Conservation (phyloP, 495 filamentous ascomycete genomes). For the Podospora fimiseda region DNA sequence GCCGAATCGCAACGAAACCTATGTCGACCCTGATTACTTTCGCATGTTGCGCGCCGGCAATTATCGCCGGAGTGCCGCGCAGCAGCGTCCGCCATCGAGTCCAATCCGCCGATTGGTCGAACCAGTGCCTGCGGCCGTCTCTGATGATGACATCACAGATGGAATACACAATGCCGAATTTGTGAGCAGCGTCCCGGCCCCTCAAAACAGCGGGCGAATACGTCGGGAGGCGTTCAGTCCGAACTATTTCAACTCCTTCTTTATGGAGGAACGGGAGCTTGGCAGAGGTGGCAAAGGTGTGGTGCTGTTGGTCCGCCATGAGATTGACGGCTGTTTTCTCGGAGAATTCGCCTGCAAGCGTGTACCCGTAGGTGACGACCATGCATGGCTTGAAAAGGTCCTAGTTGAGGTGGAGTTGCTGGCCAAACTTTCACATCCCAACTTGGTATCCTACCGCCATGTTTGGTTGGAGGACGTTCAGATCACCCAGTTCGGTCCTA, state of each 20-base stretch:
- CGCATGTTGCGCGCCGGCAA: slow-evolving; percentile 67
- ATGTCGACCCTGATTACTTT: slow-evolving; percentile 88
- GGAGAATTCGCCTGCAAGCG: slow-evolving; percentile 94
- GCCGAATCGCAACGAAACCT: slow-evolving; percentile 45
- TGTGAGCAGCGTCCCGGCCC: slow-evolving; percentile 45
- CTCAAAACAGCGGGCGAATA: slow-evolving; percentile 57
- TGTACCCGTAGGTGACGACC: slow-evolving; percentile 91
- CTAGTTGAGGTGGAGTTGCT: slow-evolving; percentile 87
- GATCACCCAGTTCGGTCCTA: slow-evolving; percentile 78
- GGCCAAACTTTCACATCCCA: slow-evolving; percentile 84
- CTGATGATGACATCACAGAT: slow-evolving; percentile 19
- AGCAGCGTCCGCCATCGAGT: slow-evolving; percentile 36
- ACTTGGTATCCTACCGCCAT: slow-evolving; percentile 94
- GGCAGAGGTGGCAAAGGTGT: slow-evolving; percentile 92
- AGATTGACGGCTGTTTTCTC: slow-evolving; percentile 79
- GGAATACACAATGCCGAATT: slow-evolving; percentile 43
- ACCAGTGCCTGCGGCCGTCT: slow-evolving; percentile 29
- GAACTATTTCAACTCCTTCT: slow-evolving; percentile 86
- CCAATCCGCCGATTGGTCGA: slow-evolving; percentile 44
- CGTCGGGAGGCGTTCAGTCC: slow-evolving; percentile 79
- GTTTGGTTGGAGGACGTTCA: slow-evolving; percentile 93
- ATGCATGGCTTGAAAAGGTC: slow-evolving; percentile 90
- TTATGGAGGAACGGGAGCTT: slow-evolving; percentile 76
- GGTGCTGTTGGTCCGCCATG: slow-evolving; percentile 82
- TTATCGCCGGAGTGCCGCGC: slow-evolving; percentile 14